A percentile compares a stretch with the other conserved stretches of the same genome.
These are phyloP conservation scores for Aulographum hederae DNA, from an alignment of 2,329 filamentous ascomycete species.

Conservation along the genomic window DNA sequence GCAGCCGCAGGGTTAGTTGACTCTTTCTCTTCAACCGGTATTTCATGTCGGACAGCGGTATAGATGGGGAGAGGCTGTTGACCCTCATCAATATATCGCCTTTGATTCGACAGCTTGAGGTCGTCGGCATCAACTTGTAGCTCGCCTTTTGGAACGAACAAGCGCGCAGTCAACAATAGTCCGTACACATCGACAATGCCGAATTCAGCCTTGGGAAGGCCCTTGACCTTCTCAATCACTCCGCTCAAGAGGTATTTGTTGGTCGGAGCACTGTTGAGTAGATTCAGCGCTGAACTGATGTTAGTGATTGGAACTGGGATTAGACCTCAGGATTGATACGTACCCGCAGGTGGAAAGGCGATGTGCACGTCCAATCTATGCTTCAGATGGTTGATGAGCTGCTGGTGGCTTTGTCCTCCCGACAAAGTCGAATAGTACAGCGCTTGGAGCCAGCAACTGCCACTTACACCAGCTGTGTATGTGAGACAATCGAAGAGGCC, in stretches of 20 bases:
- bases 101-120: constrained; percentile 82
- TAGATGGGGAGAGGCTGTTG: constrained; percentile 85
- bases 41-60: constrained; percentile 87
- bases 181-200: constrained; percentile 91
- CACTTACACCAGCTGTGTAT: constrained; percentile 89
- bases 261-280: constrained; percentile 66
- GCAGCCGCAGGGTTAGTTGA: constrained; percentile 13
- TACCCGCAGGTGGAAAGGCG: constrained; percentile 69
- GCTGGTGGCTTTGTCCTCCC: constrained; percentile 40
- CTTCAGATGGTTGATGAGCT: constrained; percentile 71
- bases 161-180: constrained; percentile 61
- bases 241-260: constrained; percentile 83
- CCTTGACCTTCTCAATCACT: constrained; percentile 78
- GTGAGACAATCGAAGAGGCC: constrained; percentile 88
- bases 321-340: too few relatives aligned
- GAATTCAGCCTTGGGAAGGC: constrained; percentile 61
- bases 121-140: constrained; percentile 58
- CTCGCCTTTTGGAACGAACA: constrained; percentile 76
- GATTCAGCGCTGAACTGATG: constrained; percentile 47
- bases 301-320: too few relatives aligned
- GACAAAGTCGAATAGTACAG: constrained; percentile 72
- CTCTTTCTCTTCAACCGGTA: constrained; percentile 42
- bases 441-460: constrained; percentile 86
- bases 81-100: constrained; percentile 55
- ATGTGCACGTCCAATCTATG: constrained; percentile 73